Evolutionary conservation across 1,139 yeast species (phyloP).

Genomic region (Meyerozyma sp.): DNA sequence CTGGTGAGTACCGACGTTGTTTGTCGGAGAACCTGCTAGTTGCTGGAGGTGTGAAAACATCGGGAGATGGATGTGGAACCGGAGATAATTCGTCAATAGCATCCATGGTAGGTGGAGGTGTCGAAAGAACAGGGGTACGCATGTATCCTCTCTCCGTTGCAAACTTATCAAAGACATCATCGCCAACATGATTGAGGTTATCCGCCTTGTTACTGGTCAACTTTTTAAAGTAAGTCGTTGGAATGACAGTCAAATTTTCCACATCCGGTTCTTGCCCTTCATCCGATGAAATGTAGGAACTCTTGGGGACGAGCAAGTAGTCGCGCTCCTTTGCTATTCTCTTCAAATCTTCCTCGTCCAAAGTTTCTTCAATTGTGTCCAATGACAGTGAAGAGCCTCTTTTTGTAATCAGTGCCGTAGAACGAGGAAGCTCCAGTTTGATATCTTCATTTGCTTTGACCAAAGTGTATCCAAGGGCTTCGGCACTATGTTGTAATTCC

Average conservation of each 20-base stretch:
- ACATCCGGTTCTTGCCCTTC: slow-evolving; percentile 50
- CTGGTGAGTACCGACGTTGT: slow-evolving; percentile 8
- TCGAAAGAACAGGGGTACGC: slow-evolving; percentile 18
- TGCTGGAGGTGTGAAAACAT: slow-evolving; percentile 12
- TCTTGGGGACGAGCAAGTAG: slow-evolving; percentile 48
- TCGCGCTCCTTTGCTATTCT: slow-evolving; percentile 40
- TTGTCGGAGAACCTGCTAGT: slow-evolving; percentile 7
- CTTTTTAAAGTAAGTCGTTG: slow-evolving; percentile 58
- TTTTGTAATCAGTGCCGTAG: not conserved
- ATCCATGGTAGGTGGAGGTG: slow-evolving; percentile 9
- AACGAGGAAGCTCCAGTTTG: no score
- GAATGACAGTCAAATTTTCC: slow-evolving; percentile 57
- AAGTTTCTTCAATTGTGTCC: slow-evolving; percentile 14
- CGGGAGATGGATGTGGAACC: slow-evolving; percentile 12
- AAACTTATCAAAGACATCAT: slow-evolving; percentile 39
- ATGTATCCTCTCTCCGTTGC: slow-evolving; percentile 47
- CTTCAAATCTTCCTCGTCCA: slow-evolving; percentile 15
- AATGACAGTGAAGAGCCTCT: slow-evolving; percentile 3
- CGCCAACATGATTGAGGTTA: slow-evolving; percentile 40
- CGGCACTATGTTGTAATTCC: slow-evolving; percentile 25
- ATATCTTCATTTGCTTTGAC: slow-evolving; percentile 11
- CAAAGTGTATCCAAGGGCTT: slow-evolving; percentile 33
- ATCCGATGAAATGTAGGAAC: slow-evolving; percentile 56
- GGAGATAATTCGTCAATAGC: slow-evolving; percentile 2
- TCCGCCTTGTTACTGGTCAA: slow-evolving; percentile 40